Evolutionary conservation across 2,329 filamentous ascomycete species (phyloP).

Genomic region (Pseudodiploospora longispora): DNA sequence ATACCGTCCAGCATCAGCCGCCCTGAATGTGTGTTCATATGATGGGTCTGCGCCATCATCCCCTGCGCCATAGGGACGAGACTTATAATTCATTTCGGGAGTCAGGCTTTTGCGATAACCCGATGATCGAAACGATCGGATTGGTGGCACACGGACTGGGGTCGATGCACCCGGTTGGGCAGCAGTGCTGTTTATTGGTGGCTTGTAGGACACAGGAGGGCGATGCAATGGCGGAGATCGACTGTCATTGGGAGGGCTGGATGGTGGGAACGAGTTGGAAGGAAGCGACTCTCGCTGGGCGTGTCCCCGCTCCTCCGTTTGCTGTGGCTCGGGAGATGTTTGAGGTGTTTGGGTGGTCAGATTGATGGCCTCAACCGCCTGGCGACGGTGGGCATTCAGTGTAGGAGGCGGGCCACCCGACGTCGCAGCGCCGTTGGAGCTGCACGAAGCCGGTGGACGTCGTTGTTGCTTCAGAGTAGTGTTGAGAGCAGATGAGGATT

Average conservation of each 20-base stretch:
- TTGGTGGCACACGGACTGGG: conserved; percentile 37
- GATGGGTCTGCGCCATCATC: conserved; percentile 36
- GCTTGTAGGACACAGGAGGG: conserved; percentile 44
- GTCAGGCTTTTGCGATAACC: conserved; percentile 45
- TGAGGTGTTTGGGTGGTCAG: conserved; percentile 14
- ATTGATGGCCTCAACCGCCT: conserved; percentile 21
- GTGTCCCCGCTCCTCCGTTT: conserved; percentile 16
- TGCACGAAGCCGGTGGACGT: conserved; percentile 31
- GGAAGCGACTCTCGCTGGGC: conserved; percentile 41
- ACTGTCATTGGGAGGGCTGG: conserved; percentile 40
- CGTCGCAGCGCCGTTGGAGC: conserved; percentile 26
- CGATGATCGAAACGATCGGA: conserved; percentile 49
- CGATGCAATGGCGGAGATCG: conserved; percentile 30
- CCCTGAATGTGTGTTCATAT: conserved; percentile 42
- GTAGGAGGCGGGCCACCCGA: conserved; percentile 23
- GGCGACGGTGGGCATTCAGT: conserved; percentile 24
- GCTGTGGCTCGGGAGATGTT: conserved; percentile 14
- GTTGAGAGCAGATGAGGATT: conserved; percentile 16
- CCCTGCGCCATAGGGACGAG: conserved; percentile 35
- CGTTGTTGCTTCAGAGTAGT: conserved; percentile 25
- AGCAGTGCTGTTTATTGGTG: conserved; percentile 19
- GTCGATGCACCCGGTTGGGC: conserved; percentile 24
- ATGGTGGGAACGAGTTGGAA: conserved; percentile 32
- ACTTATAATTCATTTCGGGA: conserved; percentile 43
- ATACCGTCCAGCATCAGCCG: conserved; percentile 37